These are phyloP conservation scores for Clarkia xantiana DNA, from an alignment of 345 rosid species.

Conservation along the genomic window DNA sequence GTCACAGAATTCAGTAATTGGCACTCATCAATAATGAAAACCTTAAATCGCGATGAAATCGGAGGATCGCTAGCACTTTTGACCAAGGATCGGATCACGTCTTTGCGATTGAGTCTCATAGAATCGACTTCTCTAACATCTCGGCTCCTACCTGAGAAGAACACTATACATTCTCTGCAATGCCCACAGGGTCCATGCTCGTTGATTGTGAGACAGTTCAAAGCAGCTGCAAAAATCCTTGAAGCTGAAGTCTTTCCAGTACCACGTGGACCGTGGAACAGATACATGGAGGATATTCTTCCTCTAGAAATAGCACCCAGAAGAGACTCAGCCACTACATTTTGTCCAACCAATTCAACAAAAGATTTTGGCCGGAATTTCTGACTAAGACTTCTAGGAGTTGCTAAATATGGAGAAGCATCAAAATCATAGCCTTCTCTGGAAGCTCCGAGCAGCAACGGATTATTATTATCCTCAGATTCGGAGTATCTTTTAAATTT, in stretches of 20 bases:
- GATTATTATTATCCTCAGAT: conserved; percentile 52
- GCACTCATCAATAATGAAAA: conserved; percentile 78
- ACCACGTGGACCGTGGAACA: conserved; percentile 91
- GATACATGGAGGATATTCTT: conserved; percentile 57
- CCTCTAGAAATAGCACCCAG: conserved; percentile 62
- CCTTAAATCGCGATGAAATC: conserved; percentile 55
- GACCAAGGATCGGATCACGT: conserved; percentile 42
- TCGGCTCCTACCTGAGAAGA: conserved; percentile 56
- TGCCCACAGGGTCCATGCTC: conserved; percentile 76
- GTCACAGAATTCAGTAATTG: conserved; percentile 64
- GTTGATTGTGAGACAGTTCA: conserved; percentile 66
- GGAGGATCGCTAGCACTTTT: conserved; percentile 61
- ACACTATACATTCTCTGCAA: conserved; percentile 59
- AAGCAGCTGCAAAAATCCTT: conserved; percentile 79
- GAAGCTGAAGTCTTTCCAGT: conserved; percentile 88
- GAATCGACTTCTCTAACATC: conserved; percentile 73
- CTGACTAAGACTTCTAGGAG: conserved; percentile 59
- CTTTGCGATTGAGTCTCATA: conserved; percentile 41
- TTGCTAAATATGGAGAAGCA: conserved; percentile 19
- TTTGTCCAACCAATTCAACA: conserved; percentile 77
- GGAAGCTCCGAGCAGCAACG: conserved; percentile 33
- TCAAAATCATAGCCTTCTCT: conserved; percentile 18
- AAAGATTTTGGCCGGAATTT: conserved; percentile 69
- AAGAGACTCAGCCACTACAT: conserved; percentile 60
- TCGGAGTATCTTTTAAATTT: conserved; percentile 51